Conservation (phyloP, 140 eudicot species). For the Senecio squalidus region DNA sequence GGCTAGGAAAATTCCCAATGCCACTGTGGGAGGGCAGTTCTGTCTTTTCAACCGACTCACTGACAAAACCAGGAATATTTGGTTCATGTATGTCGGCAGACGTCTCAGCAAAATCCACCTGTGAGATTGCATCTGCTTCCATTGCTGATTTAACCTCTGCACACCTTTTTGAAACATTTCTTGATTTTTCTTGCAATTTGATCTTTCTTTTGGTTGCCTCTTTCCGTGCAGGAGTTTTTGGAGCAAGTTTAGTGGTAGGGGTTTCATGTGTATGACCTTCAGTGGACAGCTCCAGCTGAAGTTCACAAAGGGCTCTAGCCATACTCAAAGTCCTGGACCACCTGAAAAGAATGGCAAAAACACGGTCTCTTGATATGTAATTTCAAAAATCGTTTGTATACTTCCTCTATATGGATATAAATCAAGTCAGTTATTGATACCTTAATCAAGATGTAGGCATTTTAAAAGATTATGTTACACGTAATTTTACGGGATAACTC, state of each 20-base stretch:
- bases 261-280: slow-evolving; percentile 13
- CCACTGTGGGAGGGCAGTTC: not conserved
- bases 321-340: slow-evolving; percentile 91
- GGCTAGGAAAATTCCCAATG: slow-evolving; percentile 74
- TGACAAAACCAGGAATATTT: slow-evolving; percentile 6
- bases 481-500: too few species aligned
- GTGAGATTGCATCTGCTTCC: slow-evolving; percentile 17
- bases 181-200: slow-evolving; percentile 13
- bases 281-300: slow-evolving; percentile 54
- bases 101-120: slow-evolving; percentile 12
- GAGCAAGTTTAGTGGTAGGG: slow-evolving; percentile 27
- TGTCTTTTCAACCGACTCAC: slow-evolving; percentile 11
- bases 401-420: too few species aligned
- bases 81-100: slow-evolving; percentile 3
- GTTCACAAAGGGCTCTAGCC: slow-evolving; percentile 89
- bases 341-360: slow-evolving; percentile 28
- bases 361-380: not conserved
- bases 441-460: too few species aligned
- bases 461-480: too few species aligned
- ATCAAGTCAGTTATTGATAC: too few species aligned
- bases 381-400: not conserved
- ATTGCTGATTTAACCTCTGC: slow-evolving; percentile 19
- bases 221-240: slow-evolving; percentile 58
- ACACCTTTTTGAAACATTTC: slow-evolving; percentile 4
- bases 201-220: slow-evolving; percentile 38